These are phyloP conservation scores for Pinus taeda DNA, from an alignment of 75 land plant species.

Conservation along the genomic window DNA sequence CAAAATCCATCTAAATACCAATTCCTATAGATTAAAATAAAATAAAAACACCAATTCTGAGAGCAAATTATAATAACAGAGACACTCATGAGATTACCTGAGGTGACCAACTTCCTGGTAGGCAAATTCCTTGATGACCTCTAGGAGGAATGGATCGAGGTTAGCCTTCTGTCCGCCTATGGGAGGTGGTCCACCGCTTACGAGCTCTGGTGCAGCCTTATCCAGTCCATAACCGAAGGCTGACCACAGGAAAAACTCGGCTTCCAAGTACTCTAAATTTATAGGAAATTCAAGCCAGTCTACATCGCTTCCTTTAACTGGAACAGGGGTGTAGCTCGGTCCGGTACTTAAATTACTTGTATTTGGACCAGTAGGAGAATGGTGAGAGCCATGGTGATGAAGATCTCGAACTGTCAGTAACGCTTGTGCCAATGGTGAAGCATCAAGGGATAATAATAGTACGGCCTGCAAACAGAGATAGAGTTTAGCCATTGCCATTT, in stretches of 20 bases:
- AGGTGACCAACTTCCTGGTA: slow-evolving; percentile 74
- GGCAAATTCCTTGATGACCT: slow-evolving; percentile 50
- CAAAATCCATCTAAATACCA: no score
- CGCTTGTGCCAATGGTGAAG: no score
- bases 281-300: slow-evolving; percentile 46
- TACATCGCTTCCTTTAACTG: slow-evolving; percentile 7
- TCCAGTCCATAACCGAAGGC: slow-evolving; percentile 67
- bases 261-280: slow-evolving; percentile 71
- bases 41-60: no score
- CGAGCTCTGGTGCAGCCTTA: slow-evolving; percentile 32
- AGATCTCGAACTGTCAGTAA: no score
- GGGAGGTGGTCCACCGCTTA: slow-evolving; percentile 57
- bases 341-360: no score
- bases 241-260: slow-evolving; percentile 58
- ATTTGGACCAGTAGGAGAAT: no score
- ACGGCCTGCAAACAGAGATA: no score
- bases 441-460: no score
- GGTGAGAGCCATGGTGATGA: no score
- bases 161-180: slow-evolving; percentile 54
- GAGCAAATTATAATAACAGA: no score
- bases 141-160: slow-evolving; percentile 27
- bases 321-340: not conserved
- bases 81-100: slow-evolving; percentile 20
- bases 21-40: no score
- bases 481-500: no score